Evolutionary conservation across 768 basidiomycete species (phyloP).

Genomic region (Leccinum aurantiacum): DNA sequence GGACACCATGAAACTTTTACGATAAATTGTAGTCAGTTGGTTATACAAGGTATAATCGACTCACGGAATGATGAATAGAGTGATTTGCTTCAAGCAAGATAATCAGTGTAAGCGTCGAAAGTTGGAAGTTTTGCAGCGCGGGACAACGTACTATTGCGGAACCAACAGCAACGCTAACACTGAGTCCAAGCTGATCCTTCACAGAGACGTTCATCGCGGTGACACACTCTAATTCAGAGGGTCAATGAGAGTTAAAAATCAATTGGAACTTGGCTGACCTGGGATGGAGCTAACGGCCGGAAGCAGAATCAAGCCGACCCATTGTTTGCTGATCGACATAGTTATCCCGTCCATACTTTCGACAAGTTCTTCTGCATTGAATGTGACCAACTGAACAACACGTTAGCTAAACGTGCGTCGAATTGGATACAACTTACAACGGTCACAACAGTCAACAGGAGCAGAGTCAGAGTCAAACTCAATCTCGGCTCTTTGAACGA

Average conservation of each 20-base stretch:
- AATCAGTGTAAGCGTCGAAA: neutral
- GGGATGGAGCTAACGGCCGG: constrained; percentile 82
- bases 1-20: constrained; percentile 61
- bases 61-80: constrained; percentile 82
- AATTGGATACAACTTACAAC: constrained; percentile 44
- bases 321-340: constrained; percentile 73
- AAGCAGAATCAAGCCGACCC: constrained; percentile 85
- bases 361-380: constrained; percentile 75
- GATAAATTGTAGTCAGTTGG: neutral
- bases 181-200: constrained; percentile 78
- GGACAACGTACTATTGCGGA: constrained; percentile 61
- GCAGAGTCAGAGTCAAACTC: constrained; percentile 56
- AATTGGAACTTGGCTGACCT: constrained; percentile 41
- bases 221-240: constrained; percentile 61
- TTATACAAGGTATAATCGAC: constrained; percentile 22
- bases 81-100: constrained; percentile 59
- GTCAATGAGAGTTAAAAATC: neutral
- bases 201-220: constrained; percentile 90
- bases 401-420: constrained; percentile 3
- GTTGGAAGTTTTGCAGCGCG: neutral
- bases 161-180: constrained; percentile 81
- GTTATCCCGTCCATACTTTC: constrained; percentile 82
- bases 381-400: constrained; percentile 44
- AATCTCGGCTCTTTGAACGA: constrained; percentile 52
- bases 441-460: constrained; percentile 58